Evolutionary conservation across 768 basidiomycete species (phyloP), one percentile per base, ranked within the genome.

Genomic region (Antrodiella citrinella): DNA sequence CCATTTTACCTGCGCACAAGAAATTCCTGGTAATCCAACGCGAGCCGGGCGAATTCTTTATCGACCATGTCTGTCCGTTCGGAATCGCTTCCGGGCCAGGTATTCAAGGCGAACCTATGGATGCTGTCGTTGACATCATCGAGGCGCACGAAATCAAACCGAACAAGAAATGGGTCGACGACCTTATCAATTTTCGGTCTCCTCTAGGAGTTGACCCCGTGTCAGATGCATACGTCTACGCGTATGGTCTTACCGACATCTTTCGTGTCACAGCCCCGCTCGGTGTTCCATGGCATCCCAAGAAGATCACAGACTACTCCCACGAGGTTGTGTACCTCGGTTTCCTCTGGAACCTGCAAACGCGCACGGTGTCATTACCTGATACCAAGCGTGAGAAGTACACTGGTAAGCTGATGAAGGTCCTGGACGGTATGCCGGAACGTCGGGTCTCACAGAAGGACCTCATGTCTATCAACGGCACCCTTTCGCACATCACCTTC

Each of bases 201-300:
- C 1, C 0, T 2, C 1, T 4, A 1, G 50, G 52, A 1, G 51
- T 52, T 1, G 54, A 56, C 13, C 25, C 40, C 2, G 39, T 44
- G 4, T n/a, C n/a, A n/a, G 19, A 43, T 0, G 57, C 57, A 40
- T 1, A 1, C 2, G 9, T 1, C 0, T 55, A 43, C 53, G 22
- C 59, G 38, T 65, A 63, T 54, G 44, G 45, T 22, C 46, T 65
- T 42, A 52, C 23, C 4, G 63, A 65, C 51, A 52, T 64, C 43
- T 50, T 61, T 24, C 4, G 11, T 0, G 11, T 60, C 19, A 58
- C 62, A 1, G 10, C 4, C 0, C 48, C 23, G 0, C 51, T 65
- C 20, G 64, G 64, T 7, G 40, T 61, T 1, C 54, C 56, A 4
- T 63, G 61, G 59, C 50, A 59, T 7, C 4, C 13, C 0, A n/a